Conservation (phyloP, 2,329 filamentous ascomycete genomes). For the Fusarium citri region DNA sequence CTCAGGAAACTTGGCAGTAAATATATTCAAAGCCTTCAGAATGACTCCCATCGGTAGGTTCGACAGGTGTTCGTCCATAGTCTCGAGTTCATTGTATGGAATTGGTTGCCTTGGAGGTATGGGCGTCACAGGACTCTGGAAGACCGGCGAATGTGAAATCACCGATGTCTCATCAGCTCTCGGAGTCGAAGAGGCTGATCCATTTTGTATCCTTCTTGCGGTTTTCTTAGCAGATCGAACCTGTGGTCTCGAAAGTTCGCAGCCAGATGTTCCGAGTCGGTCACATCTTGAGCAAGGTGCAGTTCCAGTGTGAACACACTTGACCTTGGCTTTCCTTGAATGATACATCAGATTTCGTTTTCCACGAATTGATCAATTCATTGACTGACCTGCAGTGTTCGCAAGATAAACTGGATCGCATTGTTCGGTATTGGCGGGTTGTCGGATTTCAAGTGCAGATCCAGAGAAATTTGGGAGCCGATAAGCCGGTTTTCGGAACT, state of each 20-base stretch:
- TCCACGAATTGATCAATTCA: rapidly evolving
- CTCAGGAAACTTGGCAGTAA: constrained; percentile 52
- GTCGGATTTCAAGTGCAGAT: constrained; percentile 23
- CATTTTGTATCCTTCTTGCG: constrained; percentile 5
- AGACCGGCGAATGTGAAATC: background rate
- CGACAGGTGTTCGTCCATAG: constrained; percentile 44
- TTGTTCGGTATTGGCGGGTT: constrained; percentile 22
- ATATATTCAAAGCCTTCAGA: constrained; percentile 50
- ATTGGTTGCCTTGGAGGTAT: background rate
- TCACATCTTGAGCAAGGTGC: constrained; percentile 50
- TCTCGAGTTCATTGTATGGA: background rate
- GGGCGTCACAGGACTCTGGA: background rate
- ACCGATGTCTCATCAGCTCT: background rate
- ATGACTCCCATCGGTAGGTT: constrained; percentile 43
- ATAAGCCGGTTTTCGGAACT: constrained; percentile 22
- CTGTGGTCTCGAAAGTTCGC: constrained; percentile 41
- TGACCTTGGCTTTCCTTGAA: constrained; percentile 50
- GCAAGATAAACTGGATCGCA: constrained; percentile 53
- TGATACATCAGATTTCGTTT: background rate
- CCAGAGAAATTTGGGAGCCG: background rate
- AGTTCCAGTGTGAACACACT: constrained; percentile 49
- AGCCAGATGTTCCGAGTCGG: constrained; percentile 43
- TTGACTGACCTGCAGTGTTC: constrained; percentile 48
- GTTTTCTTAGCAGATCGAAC: constrained; percentile 14
- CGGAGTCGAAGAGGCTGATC: background rate